phyloP scores from a whole-genome alignment of 108 stramenopile genomes.

The Poteriospumella lacustris region DNA sequence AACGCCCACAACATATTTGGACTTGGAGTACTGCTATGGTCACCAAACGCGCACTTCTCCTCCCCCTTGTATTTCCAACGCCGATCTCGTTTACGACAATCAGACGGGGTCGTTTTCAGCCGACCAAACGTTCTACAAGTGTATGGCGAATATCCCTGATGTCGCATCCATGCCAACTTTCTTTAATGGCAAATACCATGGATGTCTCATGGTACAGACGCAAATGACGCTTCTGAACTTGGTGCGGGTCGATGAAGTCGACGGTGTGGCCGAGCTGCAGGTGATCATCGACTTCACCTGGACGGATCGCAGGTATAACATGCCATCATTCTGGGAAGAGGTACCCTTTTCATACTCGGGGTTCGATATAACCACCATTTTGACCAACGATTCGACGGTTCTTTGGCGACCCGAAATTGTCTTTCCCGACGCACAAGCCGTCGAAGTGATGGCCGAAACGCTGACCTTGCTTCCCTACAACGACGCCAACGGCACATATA shows the following conservation, averaged over 20 bases:
- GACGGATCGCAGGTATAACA: not conserved
- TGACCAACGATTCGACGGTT: not conserved
- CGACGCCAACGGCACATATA: not conserved
- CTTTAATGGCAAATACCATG: not conserved
- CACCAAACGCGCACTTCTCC: slow-evolving; percentile 16
- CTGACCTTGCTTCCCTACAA: not conserved
- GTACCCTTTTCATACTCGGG: not conserved
- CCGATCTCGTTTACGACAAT: not conserved
- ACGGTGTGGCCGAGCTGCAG: not conserved
- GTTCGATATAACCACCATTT: not conserved
- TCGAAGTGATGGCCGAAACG: not conserved
- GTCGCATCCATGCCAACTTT: not conserved
- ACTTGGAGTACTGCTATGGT: too few species aligned
- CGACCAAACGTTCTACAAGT: not conserved
- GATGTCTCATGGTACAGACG: not conserved
- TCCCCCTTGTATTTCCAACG: not conserved
- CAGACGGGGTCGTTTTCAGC: not conserved
- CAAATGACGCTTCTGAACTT: not conserved
- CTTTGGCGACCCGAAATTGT: not conserved
- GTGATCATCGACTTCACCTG: not conserved
- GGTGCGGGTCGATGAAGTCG: not conserved
- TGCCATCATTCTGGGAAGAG: slow-evolving; percentile 2
- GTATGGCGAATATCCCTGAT: not conserved
- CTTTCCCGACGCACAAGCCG: not conserved
- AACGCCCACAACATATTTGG: too few species aligned